These are phyloP conservation scores for Cladosporium sp. DNA, from an alignment of 2,329 filamentous ascomycete genomes.

Conservation along the genomic window DNA sequence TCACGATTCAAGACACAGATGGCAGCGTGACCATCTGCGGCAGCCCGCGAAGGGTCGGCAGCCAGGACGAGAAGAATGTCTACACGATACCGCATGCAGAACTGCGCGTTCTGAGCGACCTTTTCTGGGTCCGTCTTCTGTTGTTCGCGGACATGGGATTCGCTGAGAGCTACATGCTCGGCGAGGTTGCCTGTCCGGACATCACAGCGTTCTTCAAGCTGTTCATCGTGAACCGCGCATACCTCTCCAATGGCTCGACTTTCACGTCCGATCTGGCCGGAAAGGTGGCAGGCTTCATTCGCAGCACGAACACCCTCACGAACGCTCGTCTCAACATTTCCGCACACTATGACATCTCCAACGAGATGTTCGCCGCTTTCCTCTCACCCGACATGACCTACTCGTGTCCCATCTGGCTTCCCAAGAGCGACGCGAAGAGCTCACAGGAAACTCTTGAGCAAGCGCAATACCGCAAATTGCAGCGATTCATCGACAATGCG, in stretches of 20 bases:
- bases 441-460: slow-evolving; percentile 54
- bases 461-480: slow-evolving; percentile 62
- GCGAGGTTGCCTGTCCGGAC: slow-evolving; percentile 61
- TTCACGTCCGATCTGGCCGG: slow-evolving; percentile 54
- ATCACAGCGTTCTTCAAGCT: slow-evolving; percentile 66
- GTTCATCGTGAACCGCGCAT: slow-evolving; percentile 59
- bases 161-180: slow-evolving; percentile 66
- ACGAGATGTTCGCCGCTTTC: slow-evolving; percentile 69
- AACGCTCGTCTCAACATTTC: slow-evolving; percentile 60
- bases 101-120: slow-evolving; percentile 56
- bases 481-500: slow-evolving; percentile 59
- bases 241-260: slow-evolving; percentile 59
- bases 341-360: slow-evolving; percentile 70
- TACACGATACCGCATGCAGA: slow-evolving; percentile 44
- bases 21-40: slow-evolving; percentile 39
- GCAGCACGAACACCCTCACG: slow-evolving; percentile 42
- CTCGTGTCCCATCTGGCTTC: slow-evolving; percentile 62
- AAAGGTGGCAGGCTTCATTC: slow-evolving; percentile 49
- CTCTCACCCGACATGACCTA: slow-evolving; percentile 72
- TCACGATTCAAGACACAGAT: slow-evolving; percentile 40
- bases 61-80: slow-evolving; percentile 34
- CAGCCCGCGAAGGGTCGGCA: slow-evolving; percentile 32
- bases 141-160: slow-evolving; percentile 72
- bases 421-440: slow-evolving; percentile 35
- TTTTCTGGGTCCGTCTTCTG: slow-evolving; percentile 64